Conservation (phyloP, 2,329 filamentous ascomycete species). For the Ophiocordyceps camponoti-leonardi region DNA sequence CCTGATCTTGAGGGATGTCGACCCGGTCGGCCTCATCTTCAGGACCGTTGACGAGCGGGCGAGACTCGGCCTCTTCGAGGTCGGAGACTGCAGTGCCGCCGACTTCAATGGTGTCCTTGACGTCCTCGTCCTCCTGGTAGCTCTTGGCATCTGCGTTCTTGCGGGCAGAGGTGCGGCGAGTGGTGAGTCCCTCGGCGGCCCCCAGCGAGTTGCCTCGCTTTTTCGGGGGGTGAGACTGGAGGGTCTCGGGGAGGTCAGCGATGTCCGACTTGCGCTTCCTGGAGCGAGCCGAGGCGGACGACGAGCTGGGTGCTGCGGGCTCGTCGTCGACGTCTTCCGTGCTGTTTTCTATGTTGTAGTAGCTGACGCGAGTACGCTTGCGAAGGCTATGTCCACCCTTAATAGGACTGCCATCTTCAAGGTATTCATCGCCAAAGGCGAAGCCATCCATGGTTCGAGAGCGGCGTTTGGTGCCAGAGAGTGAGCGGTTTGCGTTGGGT, state of each 20-base stretch:
- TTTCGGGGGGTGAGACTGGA: conserved; percentile 10
- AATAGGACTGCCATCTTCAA: conserved; percentile 30
- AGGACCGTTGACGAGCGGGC: conserved; percentile 1
- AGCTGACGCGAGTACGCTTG: conserved; percentile 38
- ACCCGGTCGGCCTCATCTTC: no score
- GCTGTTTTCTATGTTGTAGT: conserved; percentile 17
- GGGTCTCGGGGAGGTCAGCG: conserved; percentile 16
- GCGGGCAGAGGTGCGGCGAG: conserved; percentile 22
- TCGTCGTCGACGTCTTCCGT: conserved; percentile 35
- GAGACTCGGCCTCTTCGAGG: conserved; percentile 13
- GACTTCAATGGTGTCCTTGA: conserved; percentile 41
- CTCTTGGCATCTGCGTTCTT: conserved; percentile 17
- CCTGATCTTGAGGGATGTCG: no score
- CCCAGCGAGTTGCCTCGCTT: conserved; percentile 19
- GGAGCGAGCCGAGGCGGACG: conserved; percentile 9
- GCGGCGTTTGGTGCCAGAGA: conserved; percentile 20
- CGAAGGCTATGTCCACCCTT: conserved; percentile 43
- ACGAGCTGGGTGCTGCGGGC: conserved; percentile 15
- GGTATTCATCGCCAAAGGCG: conserved; percentile 19
- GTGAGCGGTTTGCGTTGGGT: conserved; percentile 11
- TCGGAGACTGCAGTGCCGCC: conserved; percentile 25
- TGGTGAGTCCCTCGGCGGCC: conserved; percentile 16
- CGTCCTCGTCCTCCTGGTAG: conserved; percentile 27
- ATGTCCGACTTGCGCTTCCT: conserved; percentile 19
- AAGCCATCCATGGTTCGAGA: conserved; percentile 25